phyloP scores from a whole-genome alignment of 2,329 filamentous ascomycete species.

The Diaporthe ilicicola region DNA sequence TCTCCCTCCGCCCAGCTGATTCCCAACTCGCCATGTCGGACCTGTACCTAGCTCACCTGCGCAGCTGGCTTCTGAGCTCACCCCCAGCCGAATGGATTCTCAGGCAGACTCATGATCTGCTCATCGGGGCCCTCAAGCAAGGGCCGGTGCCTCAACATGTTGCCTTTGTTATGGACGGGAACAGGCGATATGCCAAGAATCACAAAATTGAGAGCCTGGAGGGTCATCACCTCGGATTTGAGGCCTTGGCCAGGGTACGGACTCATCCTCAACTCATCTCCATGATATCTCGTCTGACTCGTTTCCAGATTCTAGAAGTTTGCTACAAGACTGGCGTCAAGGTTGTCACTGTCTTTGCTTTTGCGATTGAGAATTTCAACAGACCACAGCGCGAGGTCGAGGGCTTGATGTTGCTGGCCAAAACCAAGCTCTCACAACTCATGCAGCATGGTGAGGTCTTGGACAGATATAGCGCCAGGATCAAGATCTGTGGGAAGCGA shows the following conservation, averaged over 20 bases:
- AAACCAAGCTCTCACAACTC: slow-evolving; percentile 91
- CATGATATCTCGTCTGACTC: neutral
- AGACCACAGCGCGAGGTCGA: slow-evolving; percentile 96
- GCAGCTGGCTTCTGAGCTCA: slow-evolving; percentile 81
- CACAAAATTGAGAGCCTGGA: slow-evolving; percentile 97
- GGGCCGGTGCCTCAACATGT: slow-evolving; percentile 94
- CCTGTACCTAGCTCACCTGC: slow-evolving; percentile 57
- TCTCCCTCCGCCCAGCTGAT: neutral
- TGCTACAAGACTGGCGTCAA: slow-evolving; percentile 98
- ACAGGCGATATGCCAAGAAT: slow-evolving; percentile 87
- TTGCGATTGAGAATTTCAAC: slow-evolving; percentile 99
- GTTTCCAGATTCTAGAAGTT: slow-evolving; percentile 82
- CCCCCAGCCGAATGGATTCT: slow-evolving; percentile 93
- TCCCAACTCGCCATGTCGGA: slow-evolving; percentile 56
- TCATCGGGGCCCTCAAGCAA: slow-evolving; percentile 89
- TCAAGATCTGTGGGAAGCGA: slow-evolving; percentile 85
- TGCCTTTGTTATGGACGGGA: slow-evolving; percentile 99
- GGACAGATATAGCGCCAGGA: slow-evolving; percentile 88
- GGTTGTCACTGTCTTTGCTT: slow-evolving; percentile 97
- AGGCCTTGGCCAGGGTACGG: slow-evolving; percentile 83
- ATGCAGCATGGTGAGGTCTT: slow-evolving; percentile 92
- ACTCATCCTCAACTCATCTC: neutral
- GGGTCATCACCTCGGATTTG: slow-evolving; percentile 94
- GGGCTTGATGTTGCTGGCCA: slow-evolving; percentile 96
- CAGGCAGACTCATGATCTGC: slow-evolving; percentile 78